Evolutionary conservation across 2,329 filamentous ascomycete species (phyloP), one percentile per base, ranked within the genome.

Genomic region (Fusarium floridanum): DNA sequence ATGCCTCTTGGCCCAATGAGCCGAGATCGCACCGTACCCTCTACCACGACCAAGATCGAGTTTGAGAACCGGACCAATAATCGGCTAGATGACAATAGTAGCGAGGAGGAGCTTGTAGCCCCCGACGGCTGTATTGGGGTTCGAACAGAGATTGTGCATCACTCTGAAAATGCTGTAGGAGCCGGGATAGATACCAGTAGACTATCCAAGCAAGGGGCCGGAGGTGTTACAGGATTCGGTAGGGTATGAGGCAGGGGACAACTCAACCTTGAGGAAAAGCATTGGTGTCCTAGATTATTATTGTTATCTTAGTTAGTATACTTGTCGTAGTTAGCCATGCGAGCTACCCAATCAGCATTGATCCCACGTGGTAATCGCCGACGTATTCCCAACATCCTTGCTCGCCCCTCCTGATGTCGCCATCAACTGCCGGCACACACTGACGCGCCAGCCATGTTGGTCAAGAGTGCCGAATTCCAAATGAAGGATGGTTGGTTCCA

Each of bases 1-100:
- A 75, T 65, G 68, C 72, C 72, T 14, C 32, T 74, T 22, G 73
- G 74, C n/a, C 27, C 32, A 6, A 48, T 73, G 3, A 61, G 68
- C 10, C 55, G 53, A 1, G 50, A 48, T 12, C 59, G 64, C 3
- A 32, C 48, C 1, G 8, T 24, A 0, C 50, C 57, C 2, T 45
- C 24, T 5, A 36, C 64, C 3, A 66, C 48, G 0, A 57, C 64
- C 0, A 74, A 75, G 20, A 57, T 50, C 1, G 48, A 37, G 1
- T 74, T 74, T 12, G 68, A 74, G 20, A 75, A 69, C 0, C 64
- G 64, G 0, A 74, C 64, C 0, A 74, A 75, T 10, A 74, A 64
- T 24, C 61, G 68, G 0, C 6, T 75, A 1, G 64, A 59, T 0
- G 56, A 72, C 2, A 75, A 75, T 1, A 74, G 72, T 1, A 74